These are phyloP conservation scores for Selenicereus undatus DNA, from an alignment of 148 eudicot genomes.

Conservation along the genomic window DNA sequence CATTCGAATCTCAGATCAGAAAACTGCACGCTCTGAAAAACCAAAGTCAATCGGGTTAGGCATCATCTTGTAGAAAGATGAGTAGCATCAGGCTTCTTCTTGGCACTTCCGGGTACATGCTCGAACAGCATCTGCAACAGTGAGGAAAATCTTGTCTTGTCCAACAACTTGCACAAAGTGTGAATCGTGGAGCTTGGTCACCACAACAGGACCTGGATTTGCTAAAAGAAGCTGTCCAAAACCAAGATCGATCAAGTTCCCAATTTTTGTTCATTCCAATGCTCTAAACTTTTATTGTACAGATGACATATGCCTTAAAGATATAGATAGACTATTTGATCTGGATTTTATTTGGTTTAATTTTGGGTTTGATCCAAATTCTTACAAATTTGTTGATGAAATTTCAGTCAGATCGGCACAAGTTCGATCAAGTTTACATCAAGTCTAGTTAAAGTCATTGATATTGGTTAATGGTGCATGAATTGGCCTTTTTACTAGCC, in stretches of 20 bases:
- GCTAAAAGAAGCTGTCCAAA: constrained; percentile 49
- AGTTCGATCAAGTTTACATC: background rate
- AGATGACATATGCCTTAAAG: too few species aligned
- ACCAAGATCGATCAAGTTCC: background rate
- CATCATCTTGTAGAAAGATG: background rate
- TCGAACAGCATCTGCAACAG: constrained; percentile 54
- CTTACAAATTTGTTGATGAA: background rate
- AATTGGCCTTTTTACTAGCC: too few species aligned
- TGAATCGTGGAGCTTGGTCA: constrained; percentile 52
- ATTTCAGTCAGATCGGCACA: background rate
- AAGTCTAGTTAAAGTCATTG: background rate
- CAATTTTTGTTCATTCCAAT: background rate
- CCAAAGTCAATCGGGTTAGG: background rate
- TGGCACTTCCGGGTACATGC: constrained; percentile 22
- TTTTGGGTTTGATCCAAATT: background rate
- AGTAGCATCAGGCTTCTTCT: constrained; percentile 33
- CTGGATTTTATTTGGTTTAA: background rate
- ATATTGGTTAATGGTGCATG: background rate
- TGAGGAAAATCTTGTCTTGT: constrained; percentile 55
- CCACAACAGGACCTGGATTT: constrained; percentile 53
- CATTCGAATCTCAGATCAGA: background rate
- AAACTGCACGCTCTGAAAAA: background rate
- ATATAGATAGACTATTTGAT: background rate
- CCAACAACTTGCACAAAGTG: constrained; percentile 36
- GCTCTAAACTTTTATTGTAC: background rate